Conservation (phyloP, 2,329 filamentous ascomycete genomes). For the Penicillium sp. region DNA sequence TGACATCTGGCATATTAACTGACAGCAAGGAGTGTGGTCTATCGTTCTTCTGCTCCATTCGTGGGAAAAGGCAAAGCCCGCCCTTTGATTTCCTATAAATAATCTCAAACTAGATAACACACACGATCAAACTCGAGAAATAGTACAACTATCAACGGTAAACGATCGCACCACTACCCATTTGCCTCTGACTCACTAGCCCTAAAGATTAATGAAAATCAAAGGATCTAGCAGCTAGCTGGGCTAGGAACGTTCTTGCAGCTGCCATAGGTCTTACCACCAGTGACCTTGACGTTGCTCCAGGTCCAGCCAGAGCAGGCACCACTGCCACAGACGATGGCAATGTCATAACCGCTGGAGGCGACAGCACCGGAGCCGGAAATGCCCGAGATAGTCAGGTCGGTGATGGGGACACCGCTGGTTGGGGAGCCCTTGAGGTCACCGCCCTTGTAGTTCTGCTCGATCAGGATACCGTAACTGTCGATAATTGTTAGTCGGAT, state of each 20-base stretch:
- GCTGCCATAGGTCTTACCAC: slow-evolving; percentile 54
- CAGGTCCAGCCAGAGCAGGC: slow-evolving; percentile 57
- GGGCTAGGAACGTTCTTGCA: slow-evolving; percentile 51
- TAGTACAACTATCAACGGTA: background rate
- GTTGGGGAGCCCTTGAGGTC: slow-evolving; percentile 44
- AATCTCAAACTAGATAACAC: background rate
- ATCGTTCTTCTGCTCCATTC: background rate
- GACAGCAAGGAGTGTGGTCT: too few relatives aligned
- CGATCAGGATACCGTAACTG: slow-evolving; percentile 56
- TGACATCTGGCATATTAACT: too few relatives aligned
- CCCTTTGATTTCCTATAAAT: background rate
- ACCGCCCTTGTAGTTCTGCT: slow-evolving; percentile 63
- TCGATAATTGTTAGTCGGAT: background rate
- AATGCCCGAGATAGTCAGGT: slow-evolving; percentile 45
- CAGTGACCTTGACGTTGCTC: slow-evolving; percentile 57
- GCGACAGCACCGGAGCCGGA: slow-evolving; percentile 41
- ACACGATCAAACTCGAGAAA: background rate
- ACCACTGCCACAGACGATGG: slow-evolving; percentile 61
- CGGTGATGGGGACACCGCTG: slow-evolving; percentile 47
- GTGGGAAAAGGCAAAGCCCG: background rate
- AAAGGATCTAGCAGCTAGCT: slow-evolving; percentile 37
- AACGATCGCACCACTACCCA: background rate
- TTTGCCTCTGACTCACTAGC: background rate
- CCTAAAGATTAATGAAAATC: background rate
- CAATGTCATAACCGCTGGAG: slow-evolving; percentile 48